Evolutionary conservation across 2,329 filamentous ascomycete genomes (phyloP), one percentile per base, ranked within the genome.

Genomic region (Myriosclerotinia duriaeana): DNA sequence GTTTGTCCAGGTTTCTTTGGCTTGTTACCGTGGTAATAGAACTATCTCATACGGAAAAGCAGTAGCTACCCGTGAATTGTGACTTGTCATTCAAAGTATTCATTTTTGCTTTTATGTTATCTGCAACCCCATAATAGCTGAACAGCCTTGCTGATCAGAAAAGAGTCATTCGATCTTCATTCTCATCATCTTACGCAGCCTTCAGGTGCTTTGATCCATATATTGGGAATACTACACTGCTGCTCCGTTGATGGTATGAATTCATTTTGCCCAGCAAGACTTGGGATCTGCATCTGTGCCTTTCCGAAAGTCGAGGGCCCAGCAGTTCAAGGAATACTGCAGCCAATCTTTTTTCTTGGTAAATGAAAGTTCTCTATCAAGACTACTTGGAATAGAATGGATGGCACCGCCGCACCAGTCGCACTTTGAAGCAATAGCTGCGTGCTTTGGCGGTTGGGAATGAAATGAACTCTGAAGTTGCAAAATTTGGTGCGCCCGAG

Each of bases 81-180:
- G 44, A 60, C 20, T 38, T 17, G n/a, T 52, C n/a, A 40, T 38
- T 26, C 26, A 34, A 15, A 61, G 30, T 2, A 50, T 61, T 50
- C n/a, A 38, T 61, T 9, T 50, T 50, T 60, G 7, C 34, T 61
- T 26, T 61, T 20, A 17, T 34, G 17, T 26, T 14, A 8, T 61
- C 44, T 60, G 44, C 5, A 60, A 26, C 14, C 12, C 44, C 30
- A 22, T 48, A 20, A 60, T 22, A 48, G 42, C 56, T 60, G 56
- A 60, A 38, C 20, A 60, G 58, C 58, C 44, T 50, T 50, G 44
- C 58, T 50, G 44, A 14, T 26, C 58, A 59, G 26, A 60, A 7
- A 14, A 54, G 34, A 5, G 1, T 22, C 17, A 36, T 2, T 22
- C 44, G 17, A 48, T 48, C 42, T 36, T 26, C 3, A 50, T 30